Base-by-base conservation (phyloP, 2,329 filamentous ascomycete species). In the Trichophyton benhamiae region DNA sequence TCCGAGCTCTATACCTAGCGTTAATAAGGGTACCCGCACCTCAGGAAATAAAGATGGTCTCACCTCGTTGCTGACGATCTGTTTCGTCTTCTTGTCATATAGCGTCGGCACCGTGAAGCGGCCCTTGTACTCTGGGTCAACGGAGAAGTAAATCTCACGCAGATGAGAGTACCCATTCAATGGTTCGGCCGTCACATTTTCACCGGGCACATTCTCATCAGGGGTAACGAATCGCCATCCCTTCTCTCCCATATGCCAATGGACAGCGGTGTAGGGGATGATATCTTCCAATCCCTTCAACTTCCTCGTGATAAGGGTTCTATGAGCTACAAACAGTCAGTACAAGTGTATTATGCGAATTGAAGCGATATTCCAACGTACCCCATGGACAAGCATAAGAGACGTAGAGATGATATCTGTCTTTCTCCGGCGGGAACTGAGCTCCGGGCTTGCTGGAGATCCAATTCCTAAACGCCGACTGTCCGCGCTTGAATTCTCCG, bases 351-450 rank as follows among this genome's bases (percentile, higher is more conserved):
- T n/a, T 46, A 52, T 60, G 44, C 44, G 20, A 27, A 15, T 38
- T 38, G 20, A 52, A 13, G 13, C 20, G 15, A n/a, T 30, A 30
- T 1, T 1, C 27, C 2, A 41, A 69, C 75, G 62, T 69, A 81
- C 80, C 86, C 91, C 91, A 96, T 3, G 91, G 91, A 75, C 91
- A 96, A 5, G 91, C 91, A 75, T 95, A 96, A 69, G 87, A 92
- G 67, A 96, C 87, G 72, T 92, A 99, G 68, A 99, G 84, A 76
- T 99, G 94, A 74, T 99, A 99, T 61, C 94, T 83, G 60, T 83
- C 89, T 76, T 89, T 89, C 76, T 97, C 92, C 0, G 90, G 83
- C 3, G 90, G 88, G 68, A 91, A 96, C 72, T 86, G 77, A 3
- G 89, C 87, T 48, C 83, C 86, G 0, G 83, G 75, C 67, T 89